A percentile compares a stretch with the other conserved stretches of the same genome.
Evolutionary conservation across 306 rosid species (phyloP).

Genomic region (Glycine soja): DNA sequence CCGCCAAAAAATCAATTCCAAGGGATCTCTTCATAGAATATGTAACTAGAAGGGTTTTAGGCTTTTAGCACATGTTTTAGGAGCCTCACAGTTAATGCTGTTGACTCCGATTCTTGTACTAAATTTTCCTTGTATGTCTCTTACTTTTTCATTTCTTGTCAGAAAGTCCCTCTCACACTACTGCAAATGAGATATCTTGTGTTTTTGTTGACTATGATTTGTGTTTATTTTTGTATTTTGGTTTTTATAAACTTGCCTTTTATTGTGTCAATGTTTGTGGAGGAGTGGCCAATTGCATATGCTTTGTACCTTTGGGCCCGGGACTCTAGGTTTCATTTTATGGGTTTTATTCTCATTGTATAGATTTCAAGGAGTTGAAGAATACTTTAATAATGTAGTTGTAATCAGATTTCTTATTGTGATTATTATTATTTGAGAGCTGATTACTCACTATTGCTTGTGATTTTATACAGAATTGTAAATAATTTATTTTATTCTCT

Average conservation of each 20-base stretch:
- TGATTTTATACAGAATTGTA: neutral
- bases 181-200: too few species aligned
- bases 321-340: neutral
- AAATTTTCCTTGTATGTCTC: neutral
- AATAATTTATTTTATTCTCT: neutral
- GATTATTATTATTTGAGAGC: neutral
- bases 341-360: neutral
- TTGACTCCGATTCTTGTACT: too few species aligned
- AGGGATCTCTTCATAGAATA: too few species aligned
- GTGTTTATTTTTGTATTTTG: neutral
- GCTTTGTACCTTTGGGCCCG: slow-evolving; percentile 12
- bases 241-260: neutral
- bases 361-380: slow-evolving; percentile 4
- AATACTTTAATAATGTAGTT: neutral
- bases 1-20: too few species aligned
- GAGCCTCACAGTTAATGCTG: too few species aligned
- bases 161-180: too few species aligned
- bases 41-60: too few species aligned
- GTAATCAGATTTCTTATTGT: neutral
- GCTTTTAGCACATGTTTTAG: too few species aligned
- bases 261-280: neutral
- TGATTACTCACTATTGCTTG: neutral
- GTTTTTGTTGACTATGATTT: neutral
- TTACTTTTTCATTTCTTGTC: slow-evolving; percentile 15
- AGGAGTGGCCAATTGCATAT: slow-evolving; percentile 2